Evolutionary conservation across 2,329 filamentous ascomycete species (phyloP).

Genomic region (Cytospora leucostoma): DNA sequence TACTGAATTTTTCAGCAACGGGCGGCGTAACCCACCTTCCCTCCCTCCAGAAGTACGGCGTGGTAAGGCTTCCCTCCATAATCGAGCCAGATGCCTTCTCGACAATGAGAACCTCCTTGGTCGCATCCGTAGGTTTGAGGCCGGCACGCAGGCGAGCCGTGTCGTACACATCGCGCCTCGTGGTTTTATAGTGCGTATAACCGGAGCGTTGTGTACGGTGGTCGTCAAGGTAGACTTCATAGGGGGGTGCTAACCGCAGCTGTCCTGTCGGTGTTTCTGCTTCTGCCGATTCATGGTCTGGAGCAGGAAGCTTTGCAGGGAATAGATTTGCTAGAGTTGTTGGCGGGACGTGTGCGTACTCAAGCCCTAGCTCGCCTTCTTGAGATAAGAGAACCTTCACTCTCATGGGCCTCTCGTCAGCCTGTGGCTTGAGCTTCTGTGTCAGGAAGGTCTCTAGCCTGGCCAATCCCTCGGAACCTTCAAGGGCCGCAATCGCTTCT

Average conservation of each 20-base stretch:
- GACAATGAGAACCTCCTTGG: conserved; percentile 74
- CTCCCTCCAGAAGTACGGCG: conserved; percentile 75
- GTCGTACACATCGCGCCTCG: conserved; percentile 70
- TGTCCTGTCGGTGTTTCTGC: conserved; percentile 24
- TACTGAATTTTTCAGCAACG: conserved; percentile 46
- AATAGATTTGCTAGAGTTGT: conserved; percentile 56
- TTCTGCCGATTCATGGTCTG: conserved; percentile 30
- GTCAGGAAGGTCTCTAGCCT: conserved; percentile 44
- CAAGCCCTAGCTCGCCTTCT: conserved; percentile 50
- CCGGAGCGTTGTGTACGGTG: conserved; percentile 49
- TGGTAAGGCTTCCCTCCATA: conserved; percentile 85
- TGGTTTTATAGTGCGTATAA: conserved; percentile 89
- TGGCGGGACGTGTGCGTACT: conserved; percentile 40
- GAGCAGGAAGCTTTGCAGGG: conserved; percentile 55
- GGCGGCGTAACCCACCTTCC: conserved; percentile 80
- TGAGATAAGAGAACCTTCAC: conserved; percentile 57
- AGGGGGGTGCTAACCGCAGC: conserved; percentile 37
- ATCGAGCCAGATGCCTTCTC: conserved; percentile 62
- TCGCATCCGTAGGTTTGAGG: conserved; percentile 49
- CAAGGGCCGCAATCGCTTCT: conserved; percentile 45
- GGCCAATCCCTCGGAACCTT: conserved; percentile 48
- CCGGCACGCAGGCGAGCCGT: conserved; percentile 63
- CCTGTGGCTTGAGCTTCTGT: conserved; percentile 31
- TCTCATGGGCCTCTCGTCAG: conserved; percentile 42
- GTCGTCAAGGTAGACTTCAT: conserved; percentile 48